phyloP scores from a whole-genome alignment of 1,284 basidiomycete species.

The Baeospora myosura region DNA sequence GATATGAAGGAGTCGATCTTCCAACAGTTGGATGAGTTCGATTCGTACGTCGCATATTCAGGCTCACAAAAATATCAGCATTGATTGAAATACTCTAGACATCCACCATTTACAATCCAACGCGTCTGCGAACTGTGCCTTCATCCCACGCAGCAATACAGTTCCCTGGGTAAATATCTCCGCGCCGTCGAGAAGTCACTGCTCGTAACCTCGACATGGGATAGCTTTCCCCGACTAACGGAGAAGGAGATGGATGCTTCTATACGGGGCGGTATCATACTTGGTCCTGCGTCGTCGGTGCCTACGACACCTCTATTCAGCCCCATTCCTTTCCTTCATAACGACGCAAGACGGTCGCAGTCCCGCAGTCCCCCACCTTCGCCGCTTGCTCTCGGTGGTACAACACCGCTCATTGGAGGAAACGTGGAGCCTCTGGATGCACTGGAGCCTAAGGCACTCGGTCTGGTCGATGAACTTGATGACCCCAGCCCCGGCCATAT shows the following conservation, averaged over 20 bases:
- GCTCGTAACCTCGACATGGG: conserved; percentile 77
- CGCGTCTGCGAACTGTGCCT: conserved; percentile 82
- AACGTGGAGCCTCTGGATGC: conserved; percentile 28
- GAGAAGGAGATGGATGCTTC: conserved; percentile 33
- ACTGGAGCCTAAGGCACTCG: conserved; percentile 41
- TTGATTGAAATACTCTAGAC: conserved; percentile 26
- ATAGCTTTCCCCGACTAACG: conserved; percentile 55
- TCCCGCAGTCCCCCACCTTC: conserved; percentile 72
- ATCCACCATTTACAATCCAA: conserved; percentile 89
- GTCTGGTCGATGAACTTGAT: conserved; percentile 76
- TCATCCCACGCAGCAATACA: conserved; percentile 68
- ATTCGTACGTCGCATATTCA: conserved; percentile 44
- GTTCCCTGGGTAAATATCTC: conserved; percentile 80
- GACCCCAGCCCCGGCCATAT: conserved; percentile 75
- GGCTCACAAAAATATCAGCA: conserved; percentile 10
- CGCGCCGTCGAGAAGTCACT: conserved; percentile 83
- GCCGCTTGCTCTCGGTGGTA: conserved; percentile 42
- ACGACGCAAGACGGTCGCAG: conserved; percentile 66
- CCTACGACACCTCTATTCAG: conserved; percentile 77
- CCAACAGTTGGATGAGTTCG: conserved; percentile 68
- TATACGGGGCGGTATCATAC: conserved; percentile 32
- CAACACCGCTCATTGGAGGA: conserved; percentile 16
- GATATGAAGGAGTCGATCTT: conserved; percentile 55
- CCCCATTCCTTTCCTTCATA: conserved; percentile 76
- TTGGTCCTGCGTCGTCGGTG: conserved; percentile 39